Evolutionary conservation across 1,284 basidiomycete genomes (phyloP), one percentile per base, ranked within the genome.

Genomic region (Ceratobasidium sp.): DNA sequence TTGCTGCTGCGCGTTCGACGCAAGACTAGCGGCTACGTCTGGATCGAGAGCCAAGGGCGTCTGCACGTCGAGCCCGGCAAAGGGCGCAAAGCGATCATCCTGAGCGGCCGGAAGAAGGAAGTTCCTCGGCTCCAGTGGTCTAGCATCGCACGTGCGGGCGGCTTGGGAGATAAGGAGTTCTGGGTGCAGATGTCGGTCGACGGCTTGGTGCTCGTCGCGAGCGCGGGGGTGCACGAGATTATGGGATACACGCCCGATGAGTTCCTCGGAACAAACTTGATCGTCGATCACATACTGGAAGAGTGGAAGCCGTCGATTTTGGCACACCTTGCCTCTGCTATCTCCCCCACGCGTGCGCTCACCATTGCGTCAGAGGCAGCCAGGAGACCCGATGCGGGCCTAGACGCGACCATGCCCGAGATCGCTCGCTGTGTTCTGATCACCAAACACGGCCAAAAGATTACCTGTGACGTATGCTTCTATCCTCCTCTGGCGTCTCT

Each of bases 51-150:
- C 75, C 87, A 91, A n/a, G 95, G 95, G 0, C 87, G 94, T 54
- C 85, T 97, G 51, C 92, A 96, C 81, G 89, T 94, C 76, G 95
- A 97, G 84, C 92, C 95, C 0, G 95, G 95, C 1, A 97, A 96
- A 82, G 95, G 95, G 0, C 86, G 95, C 57, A 97, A 97, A 82
- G 93, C 94, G 1, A 95, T 97, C 80, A 90, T 97, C 57, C 86
- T 97, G 25, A 90, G 90, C 76, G 95, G 92, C 0, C 87, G 96
- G 7, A 88, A 90, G 37, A 86, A 91, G 64, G 87, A 88, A 79
- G 90, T 96, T 85, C 89, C 90, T 17, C 83, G 81, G 11, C 83
- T 96, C 61, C 84, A 83, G 1, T 95, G 93, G 94, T 86, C 85
- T 6, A 83, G 84, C 49, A 82, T 94, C 49, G 83, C 84, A 1